Percentiles rank a stretch among this genome's conserved stretches.
Evolutionary conservation across 192 early-diverging fungal genomes (phyloP).

Genomic region (Phlyctochytrium bullatum): DNA sequence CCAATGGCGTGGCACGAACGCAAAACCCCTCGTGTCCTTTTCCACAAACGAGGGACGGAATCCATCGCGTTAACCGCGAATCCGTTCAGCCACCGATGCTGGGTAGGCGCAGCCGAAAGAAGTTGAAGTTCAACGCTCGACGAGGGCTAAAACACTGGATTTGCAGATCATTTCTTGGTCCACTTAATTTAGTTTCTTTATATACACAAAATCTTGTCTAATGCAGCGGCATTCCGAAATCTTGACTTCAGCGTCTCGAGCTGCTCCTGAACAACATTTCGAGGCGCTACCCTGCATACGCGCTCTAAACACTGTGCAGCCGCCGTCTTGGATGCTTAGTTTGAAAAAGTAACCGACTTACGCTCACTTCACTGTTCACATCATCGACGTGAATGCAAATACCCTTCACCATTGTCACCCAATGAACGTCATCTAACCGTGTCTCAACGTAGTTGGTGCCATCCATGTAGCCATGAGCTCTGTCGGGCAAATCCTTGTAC

Average conservation of each 20-base stretch:
- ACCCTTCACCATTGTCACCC: conserved; percentile 48
- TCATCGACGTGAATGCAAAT: conserved; percentile 59
- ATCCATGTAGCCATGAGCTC: background rate
- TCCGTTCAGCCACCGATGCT: too few relatives aligned
- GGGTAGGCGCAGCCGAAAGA: too few relatives aligned
- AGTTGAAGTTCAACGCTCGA: too few relatives aligned
- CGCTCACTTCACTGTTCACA: conserved; percentile 42
- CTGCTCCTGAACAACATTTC: background rate
- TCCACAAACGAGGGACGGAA: too few relatives aligned
- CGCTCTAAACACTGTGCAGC: background rate
- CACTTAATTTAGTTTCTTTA: too few relatives aligned
- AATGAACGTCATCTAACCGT: conserved; percentile 49
- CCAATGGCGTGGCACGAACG: too few relatives aligned
- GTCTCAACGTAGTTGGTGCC: conserved; percentile 35
- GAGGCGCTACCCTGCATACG: background rate
- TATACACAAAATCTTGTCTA: background rate
- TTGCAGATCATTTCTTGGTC: too few relatives aligned
- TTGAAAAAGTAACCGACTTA: conserved; percentile 3
- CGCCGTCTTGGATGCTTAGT: background rate
- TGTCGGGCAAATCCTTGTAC: background rate
- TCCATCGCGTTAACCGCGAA: too few relatives aligned
- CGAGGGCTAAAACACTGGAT: background rate
- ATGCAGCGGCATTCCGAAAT: background rate
- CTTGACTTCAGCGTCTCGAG: background rate
- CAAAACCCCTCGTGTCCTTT: too few relatives aligned